Percentiles rank a stretch among this genome's conserved stretches.
These are phyloP conservation scores for Entonaema liquescens DNA, from an alignment of 495 filamentous ascomycete species.

Conservation along the genomic window DNA sequence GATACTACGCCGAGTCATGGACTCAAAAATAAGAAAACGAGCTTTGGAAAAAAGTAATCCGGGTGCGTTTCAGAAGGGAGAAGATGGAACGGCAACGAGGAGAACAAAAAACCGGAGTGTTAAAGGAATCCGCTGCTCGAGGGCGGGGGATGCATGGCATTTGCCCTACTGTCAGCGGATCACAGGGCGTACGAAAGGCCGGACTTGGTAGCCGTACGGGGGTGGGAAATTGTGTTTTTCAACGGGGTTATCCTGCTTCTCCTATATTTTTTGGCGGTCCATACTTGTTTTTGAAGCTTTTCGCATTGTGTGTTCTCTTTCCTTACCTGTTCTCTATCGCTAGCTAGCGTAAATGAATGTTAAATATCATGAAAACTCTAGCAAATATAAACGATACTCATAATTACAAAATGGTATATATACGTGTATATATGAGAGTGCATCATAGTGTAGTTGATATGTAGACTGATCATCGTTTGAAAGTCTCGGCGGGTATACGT, in stretches of 20 bases:
- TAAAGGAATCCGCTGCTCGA: constrained; percentile 25
- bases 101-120: constrained; percentile 35
- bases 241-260: constrained; percentile 36
- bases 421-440: not conserved
- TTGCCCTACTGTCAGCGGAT: constrained; percentile 26
- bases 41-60: constrained; percentile 28
- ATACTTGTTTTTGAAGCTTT: constrained; percentile 40
- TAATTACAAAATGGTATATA: constrained; percentile 12
- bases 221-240: constrained; percentile 39
- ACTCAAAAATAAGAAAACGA: constrained; percentile 17
- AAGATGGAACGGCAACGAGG: constrained; percentile 22
- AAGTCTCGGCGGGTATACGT: not conserved
- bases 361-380: constrained; percentile 40
- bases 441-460: not conserved
- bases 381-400: constrained; percentile 40
- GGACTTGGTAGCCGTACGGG: constrained; percentile 15
- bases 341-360: constrained; percentile 39
- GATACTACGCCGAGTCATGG: constrained; percentile 20
- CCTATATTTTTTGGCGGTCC: constrained; percentile 33
- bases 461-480: not conserved
- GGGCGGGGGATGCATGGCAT: constrained; percentile 23
- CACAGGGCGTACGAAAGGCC: constrained; percentile 34
- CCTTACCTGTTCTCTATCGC: constrained; percentile 35
- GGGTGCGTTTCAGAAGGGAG: constrained; percentile 28
- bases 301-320: constrained; percentile 40